Evolutionary conservation across 2,329 filamentous ascomycete genomes (phyloP), one percentile per base, ranked within the genome.

Genomic region (Teratosphaeria viscida): DNA sequence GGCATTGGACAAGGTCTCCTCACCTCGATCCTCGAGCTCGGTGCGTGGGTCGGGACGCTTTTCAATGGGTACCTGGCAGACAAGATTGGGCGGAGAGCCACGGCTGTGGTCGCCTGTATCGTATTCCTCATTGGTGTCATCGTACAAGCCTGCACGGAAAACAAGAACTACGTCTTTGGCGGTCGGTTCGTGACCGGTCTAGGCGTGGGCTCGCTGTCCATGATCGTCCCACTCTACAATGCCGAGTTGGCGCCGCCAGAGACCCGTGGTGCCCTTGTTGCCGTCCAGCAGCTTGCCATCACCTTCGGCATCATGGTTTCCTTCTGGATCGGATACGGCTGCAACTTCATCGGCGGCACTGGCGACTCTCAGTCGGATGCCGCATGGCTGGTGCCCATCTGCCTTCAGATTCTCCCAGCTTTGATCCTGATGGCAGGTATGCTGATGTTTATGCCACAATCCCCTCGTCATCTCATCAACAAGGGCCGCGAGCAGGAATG

Each of bases 391-490:
- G 75, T 89, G 0, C 89, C 89, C 0, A 7, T 65, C 56, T 85
- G 82, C 64, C 77, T 92, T 0, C 89, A 92, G 67, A 78, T 91
- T 3, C 77, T 79, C 0, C 88, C 88, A 0, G 87, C 86, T 0
- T 65, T 85, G 1, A 65, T 90, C 3, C 80, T 92, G 1, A 82
- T 86, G 32, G 66, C 81, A 11, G 88, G 88, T 43, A 91, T 91
- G 81, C 68, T 88, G 11, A 89, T 62, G 16, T 90, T 89, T 74
- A 89, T 91, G 86, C 88, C 88, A 0, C 89, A 87, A 72, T 88
- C 84, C 0, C 88, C 88, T 0, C 81, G 89, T 63, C 90, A 87
- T 86, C 79, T 92, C 2, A 75, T 88, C 19, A 84, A 89, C 70
- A 83, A 87, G 64, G 78, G 76, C 60, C 84, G 86, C 34, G 87